Evolutionary conservation across 768 basidiomycete species (phyloP).

Genomic region (Suillus subaureus): DNA sequence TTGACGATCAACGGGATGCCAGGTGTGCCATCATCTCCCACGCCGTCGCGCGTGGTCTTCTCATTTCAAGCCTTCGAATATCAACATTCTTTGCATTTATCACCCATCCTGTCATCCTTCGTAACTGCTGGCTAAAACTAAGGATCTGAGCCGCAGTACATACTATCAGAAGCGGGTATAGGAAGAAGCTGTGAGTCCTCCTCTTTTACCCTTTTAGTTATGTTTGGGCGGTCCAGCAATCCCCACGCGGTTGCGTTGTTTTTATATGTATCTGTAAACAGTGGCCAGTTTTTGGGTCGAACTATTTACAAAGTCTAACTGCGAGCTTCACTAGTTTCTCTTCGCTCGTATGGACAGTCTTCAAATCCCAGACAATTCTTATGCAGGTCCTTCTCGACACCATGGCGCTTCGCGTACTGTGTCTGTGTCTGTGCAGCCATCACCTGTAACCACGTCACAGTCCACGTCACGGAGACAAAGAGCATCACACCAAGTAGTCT

Average conservation of each 20-base stretch:
- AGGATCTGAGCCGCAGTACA: conserved; percentile 2
- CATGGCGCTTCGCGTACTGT: conserved; percentile 49
- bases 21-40: conserved; percentile 30
- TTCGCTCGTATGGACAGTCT: conserved; percentile 33
- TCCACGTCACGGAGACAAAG: conserved; percentile 59
- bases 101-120: conserved; percentile 6
- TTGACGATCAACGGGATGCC: conserved; percentile 12
- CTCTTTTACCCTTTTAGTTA: conserved; percentile 17
- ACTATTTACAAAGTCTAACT: conserved; percentile 13
- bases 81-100: conserved; percentile 19
- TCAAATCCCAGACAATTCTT: conserved; percentile 47
- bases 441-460: conserved; percentile 44
- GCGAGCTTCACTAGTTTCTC: conserved; percentile 7
- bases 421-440: conserved; percentile 58
- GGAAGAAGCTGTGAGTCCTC: conserved; percentile 19
- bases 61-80: conserved; percentile 18
- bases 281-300: conserved; percentile 11
- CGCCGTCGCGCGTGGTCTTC: conserved; percentile 22
- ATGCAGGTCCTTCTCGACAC: conserved; percentile 49
- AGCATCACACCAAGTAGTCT: conserved; percentile 72
- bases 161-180: conserved; percentile 1
- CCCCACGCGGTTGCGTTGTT: conserved; percentile 23
- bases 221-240: conserved; percentile 20
- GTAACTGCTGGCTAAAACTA: conserved; percentile 3
- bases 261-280: conserved; percentile 21